Percentiles rank a stretch among this genome's conserved stretches.
Conservation (phyloP, 257 asterid genomes). For the Mitragyna speciosa region DNA sequence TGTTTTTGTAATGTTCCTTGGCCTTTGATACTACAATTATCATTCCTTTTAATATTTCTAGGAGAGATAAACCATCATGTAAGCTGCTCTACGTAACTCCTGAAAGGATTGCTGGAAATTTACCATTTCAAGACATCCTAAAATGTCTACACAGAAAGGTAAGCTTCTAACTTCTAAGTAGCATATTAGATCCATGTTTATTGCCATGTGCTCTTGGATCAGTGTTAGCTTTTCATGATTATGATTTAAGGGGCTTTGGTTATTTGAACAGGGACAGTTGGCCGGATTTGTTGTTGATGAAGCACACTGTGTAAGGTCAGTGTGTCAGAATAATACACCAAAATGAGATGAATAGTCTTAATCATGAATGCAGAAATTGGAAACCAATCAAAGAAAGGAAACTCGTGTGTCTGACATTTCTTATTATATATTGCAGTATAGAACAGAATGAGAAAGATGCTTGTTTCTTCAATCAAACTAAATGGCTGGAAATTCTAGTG, state of each 20-base stretch:
- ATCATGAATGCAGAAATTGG: background rate
- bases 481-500: background rate
- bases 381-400: background rate
- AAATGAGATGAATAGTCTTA: background rate
- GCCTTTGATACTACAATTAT: slow-evolving; percentile 3
- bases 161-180: slow-evolving; percentile 22
- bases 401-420: background rate
- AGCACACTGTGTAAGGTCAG: slow-evolving; percentile 96
- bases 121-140: slow-evolving; percentile 76
- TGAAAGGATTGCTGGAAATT: slow-evolving; percentile 92
- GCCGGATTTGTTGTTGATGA: slow-evolving; percentile 96
- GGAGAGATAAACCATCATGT: slow-evolving; percentile 90
- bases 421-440: background rate
- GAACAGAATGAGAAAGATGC: background rate
- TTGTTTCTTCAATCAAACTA: background rate
- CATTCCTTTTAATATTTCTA: slow-evolving; percentile 33
- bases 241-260: slow-evolving; percentile 9
- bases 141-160: slow-evolving; percentile 67
- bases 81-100: slow-evolving; percentile 97
- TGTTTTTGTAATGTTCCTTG: background rate
- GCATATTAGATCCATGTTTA: slow-evolving; percentile 15
- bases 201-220: slow-evolving; percentile 12
- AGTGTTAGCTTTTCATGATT: slow-evolving; percentile 4
- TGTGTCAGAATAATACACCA: background rate
- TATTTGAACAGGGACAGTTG: slow-evolving; percentile 64